These are phyloP conservation scores for Yarrowia hollandica DNA, from an alignment of 805 yeast genomes.

Conservation along the genomic window DNA sequence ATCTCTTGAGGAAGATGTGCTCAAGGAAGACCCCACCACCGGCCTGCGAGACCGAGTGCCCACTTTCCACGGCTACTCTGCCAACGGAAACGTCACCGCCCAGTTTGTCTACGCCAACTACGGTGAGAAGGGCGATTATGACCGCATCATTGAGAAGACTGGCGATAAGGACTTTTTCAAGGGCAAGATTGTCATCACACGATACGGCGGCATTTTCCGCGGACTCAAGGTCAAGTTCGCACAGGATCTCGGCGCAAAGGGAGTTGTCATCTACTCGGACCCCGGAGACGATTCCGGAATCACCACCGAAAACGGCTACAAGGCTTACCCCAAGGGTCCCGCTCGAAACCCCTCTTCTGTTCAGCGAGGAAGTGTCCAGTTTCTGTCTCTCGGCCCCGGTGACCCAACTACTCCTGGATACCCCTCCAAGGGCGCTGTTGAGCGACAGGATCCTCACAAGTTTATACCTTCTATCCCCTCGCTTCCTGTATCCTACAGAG, in stretches of 20 bases:
- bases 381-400: slow-evolving; percentile 62
- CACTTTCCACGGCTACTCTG: slow-evolving; percentile 75
- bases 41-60: slow-evolving; percentile 53
- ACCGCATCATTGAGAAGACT: slow-evolving; percentile 47
- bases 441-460: slow-evolving; percentile 51
- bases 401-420: slow-evolving; percentile 79
- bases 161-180: slow-evolving; percentile 45
- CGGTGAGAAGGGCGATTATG: slow-evolving; percentile 64
- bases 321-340: slow-evolving; percentile 71
- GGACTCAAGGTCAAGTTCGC: slow-evolving; percentile 79
- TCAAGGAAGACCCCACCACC: slow-evolving; percentile 56
- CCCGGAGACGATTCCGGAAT: slow-evolving; percentile 58
- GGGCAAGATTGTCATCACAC: slow-evolving; percentile 63
- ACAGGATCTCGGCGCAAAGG: slow-evolving; percentile 67
- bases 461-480: slow-evolving; percentile 67
- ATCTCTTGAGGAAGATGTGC: slow-evolving; percentile 51
- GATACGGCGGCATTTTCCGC: slow-evolving; percentile 67
- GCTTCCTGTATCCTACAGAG: slow-evolving; percentile 64
- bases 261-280: slow-evolving; percentile 66
- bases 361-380: slow-evolving; percentile 75
- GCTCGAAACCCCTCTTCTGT: slow-evolving; percentile 75
- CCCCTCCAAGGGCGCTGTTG: slow-evolving; percentile 53
- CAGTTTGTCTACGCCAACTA: slow-evolving; percentile 66
- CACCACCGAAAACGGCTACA: slow-evolving; percentile 56
- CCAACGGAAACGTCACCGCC: slow-evolving; percentile 72